Conservation (phyloP, 345 rosid genomes). For the Raphanus raphanistrum region DNA sequence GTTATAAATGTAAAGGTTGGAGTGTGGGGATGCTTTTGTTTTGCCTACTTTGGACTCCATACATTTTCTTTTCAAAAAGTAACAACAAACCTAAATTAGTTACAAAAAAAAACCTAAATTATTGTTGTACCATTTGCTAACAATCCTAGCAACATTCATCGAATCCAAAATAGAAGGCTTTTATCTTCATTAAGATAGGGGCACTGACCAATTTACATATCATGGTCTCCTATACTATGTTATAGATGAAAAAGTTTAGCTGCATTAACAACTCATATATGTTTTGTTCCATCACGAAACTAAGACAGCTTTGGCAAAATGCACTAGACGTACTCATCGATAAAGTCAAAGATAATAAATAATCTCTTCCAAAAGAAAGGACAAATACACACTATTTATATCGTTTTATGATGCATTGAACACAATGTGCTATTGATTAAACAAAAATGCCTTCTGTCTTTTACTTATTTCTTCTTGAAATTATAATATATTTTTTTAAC, state of each 20-base stretch:
- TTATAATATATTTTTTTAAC: background rate
- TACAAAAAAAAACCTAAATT: too few relatives aligned
- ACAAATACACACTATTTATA: background rate
- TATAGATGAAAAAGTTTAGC: background rate
- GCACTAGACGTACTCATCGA: slow-evolving; percentile 3
- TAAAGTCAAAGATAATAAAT: slow-evolving; percentile 17
- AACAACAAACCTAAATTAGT: background rate
- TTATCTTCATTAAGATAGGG: background rate
- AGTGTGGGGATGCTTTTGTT: slow-evolving; percentile 31
- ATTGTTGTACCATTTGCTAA: background rate
- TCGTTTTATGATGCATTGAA: slow-evolving; percentile 28
- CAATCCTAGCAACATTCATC: background rate
- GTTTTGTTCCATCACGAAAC: background rate
- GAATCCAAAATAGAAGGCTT: background rate
- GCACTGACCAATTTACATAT: background rate
- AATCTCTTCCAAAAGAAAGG: slow-evolving; percentile 22
- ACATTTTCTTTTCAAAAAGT: background rate
- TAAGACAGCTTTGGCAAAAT: background rate
- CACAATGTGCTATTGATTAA: slow-evolving; percentile 29
- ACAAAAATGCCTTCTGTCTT: slow-evolving; percentile 27
- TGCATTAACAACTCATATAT: background rate
- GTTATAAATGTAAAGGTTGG: slow-evolving; percentile 25
- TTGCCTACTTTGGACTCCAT: slow-evolving; percentile 28
- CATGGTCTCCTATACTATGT: background rate
- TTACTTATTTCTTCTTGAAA: background rate